phyloP scores from a whole-genome alignment of 352 stramenopile species.

The Globisporangium acanthophoron region DNA sequence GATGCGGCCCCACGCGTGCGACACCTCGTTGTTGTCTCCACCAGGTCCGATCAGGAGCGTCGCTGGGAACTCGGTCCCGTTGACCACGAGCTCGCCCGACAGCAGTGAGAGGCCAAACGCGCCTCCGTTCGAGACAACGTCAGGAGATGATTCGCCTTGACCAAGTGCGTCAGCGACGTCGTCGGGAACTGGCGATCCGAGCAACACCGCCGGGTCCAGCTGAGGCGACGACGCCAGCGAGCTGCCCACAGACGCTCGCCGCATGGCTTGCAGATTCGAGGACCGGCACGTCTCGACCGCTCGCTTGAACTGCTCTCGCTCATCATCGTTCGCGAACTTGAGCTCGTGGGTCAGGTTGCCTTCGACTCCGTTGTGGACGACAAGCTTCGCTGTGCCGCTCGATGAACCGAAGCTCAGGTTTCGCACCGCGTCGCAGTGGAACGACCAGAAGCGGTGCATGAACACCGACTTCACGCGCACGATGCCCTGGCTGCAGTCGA shows the following conservation, averaged over 20 bases:
- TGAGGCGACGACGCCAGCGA: constrained; percentile 18
- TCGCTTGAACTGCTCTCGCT: constrained; percentile 58
- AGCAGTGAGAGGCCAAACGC: constrained; percentile 11
- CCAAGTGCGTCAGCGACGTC: constrained; percentile 7
- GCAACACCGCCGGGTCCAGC: constrained; percentile 13
- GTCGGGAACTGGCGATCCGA: constrained; percentile 20
- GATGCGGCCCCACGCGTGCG: constrained; percentile 59
- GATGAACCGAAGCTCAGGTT: constrained; percentile 33
- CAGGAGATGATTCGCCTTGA: background rate
- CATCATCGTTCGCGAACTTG: constrained; percentile 69
- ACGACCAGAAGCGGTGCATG: constrained; percentile 78
- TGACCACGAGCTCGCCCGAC: constrained; percentile 34
- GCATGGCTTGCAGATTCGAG: constrained; percentile 35
- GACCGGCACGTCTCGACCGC: constrained; percentile 49
- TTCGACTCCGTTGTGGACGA: constrained; percentile 52
- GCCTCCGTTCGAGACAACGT: background rate
- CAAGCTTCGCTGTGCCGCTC: constrained; percentile 34
- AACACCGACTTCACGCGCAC: constrained; percentile 79
- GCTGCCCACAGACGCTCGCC: constrained; percentile 19
- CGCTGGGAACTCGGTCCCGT: constrained; percentile 38
- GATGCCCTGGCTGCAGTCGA: constrained; percentile 64
- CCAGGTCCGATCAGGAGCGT: constrained; percentile 58
- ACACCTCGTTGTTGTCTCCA: constrained; percentile 50
- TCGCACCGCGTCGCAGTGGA: constrained; percentile 65
- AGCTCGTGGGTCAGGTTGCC: constrained; percentile 56